phyloP scores from a whole-genome alignment of 805 yeast species.

The Monosporozyma siamensis region DNA sequence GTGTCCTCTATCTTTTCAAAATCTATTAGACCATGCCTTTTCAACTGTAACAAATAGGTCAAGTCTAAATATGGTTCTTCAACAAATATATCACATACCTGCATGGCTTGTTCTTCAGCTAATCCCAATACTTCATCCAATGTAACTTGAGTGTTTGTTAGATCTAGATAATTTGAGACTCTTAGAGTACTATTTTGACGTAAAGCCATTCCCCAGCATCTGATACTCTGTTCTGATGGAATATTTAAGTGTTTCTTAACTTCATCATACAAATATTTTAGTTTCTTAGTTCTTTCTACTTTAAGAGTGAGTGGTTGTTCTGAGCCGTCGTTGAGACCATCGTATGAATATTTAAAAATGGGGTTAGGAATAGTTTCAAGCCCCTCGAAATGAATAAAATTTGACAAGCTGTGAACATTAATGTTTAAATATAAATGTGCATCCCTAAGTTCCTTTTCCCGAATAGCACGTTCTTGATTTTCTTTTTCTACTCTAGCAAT shows the following conservation, averaged over 20 bases:
- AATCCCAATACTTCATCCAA: conserved; percentile 42
- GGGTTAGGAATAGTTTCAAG: conserved; percentile 58
- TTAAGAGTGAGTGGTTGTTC: conserved; percentile 41
- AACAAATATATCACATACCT: conserved; percentile 50
- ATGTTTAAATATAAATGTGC: conserved; percentile 54
- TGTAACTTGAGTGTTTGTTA: conserved; percentile 27
- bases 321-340: conserved; percentile 37
- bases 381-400: conserved; percentile 55
- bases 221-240: conserved; percentile 32
- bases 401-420: conserved; percentile 43
- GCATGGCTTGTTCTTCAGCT: conserved; percentile 19
- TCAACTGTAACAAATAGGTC: conserved; percentile 12
- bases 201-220: conserved; percentile 56
- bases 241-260: conserved; percentile 39
- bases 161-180: conserved; percentile 38
- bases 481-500: conserved; percentile 58
- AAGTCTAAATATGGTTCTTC: conserved; percentile 44
- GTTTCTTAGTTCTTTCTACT: conserved; percentile 47
- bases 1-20: conserved; percentile 12
- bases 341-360: conserved; percentile 36
- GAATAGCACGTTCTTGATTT: conserved; percentile 41
- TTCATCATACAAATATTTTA: conserved; percentile 41
- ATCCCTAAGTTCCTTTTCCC: conserved; percentile 59
- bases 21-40: conserved; percentile 8
- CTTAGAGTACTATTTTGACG: conserved; percentile 67